Evolutionary conservation across 129 eudicot species (phyloP), one percentile per base, ranked within the genome.

Genomic region (Mikania micrantha): DNA sequence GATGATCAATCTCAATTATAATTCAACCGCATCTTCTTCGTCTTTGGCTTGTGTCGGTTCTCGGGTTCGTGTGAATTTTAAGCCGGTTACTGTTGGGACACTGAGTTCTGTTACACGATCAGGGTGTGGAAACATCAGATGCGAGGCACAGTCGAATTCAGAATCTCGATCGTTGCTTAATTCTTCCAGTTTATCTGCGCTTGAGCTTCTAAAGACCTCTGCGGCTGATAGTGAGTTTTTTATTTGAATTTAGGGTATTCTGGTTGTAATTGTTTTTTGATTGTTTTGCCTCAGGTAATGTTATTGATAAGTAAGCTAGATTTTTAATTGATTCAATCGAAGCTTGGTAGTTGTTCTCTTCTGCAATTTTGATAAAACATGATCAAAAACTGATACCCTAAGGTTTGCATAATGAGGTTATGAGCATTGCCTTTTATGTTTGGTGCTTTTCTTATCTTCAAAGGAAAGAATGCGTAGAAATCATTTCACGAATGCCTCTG

Each of bases 141-240:
- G 88, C 60, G 80, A 86, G 76, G 70, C 47, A 2, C 58, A 32
- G 13, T 66, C 71, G 52, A 70, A 35, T 58, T 65, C 38, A 0
- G 62, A 40, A 5, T 42, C 41, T 16, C 64, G 69, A 47, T 47
- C 78, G 21, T 60, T 32, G 41, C 74, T 87, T 3, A 81, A 67
- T 74, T 41, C 66, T 0, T 72, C 82, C 2, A 83, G 81, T 62
- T 7, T 81, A 22, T 77, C 90, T 3, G 90, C 94, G 34, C 80
- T 86, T 68, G 76, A 90, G 76, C 73, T 80, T 25, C 95, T 90
- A 15, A 90, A 90, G 67, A 71, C 90, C 19, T 90, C 95, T 64
- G 78, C 90, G 1, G 88, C 82, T 13, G 83, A 80, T 74, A 84
- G 96, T 90, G 44, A 77, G 96, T 58, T 73, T 56, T 48, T 9